phyloP scores from a whole-genome alignment of 371 early-diverging fungal genomes.

The Apophysomyces variabilis region DNA sequence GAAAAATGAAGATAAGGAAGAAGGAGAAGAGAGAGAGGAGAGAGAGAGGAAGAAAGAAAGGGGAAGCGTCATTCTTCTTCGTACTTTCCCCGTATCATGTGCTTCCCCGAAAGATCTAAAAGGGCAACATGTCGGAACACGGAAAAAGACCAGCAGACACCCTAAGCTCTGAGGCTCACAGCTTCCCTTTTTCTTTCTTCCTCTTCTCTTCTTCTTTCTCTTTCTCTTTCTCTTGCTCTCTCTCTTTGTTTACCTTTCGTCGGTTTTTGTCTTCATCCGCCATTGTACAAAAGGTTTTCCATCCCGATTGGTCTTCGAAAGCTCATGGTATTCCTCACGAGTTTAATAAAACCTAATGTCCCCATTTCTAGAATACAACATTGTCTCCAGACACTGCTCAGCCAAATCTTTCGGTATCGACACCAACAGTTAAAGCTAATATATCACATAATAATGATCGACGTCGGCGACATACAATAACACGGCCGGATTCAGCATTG shows the following conservation, averaged over 20 bases:
- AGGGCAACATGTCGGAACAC: conserved; percentile 10
- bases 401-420: not conserved
- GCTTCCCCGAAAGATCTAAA: conserved; percentile 9
- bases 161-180: not conserved
- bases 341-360: not conserved
- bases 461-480: conserved; percentile 42
- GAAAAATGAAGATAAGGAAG: not conserved
- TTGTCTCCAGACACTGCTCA: not conserved
- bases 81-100: conserved; percentile 9
- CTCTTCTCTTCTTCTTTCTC: not conserved
- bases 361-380: not conserved
- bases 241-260: not conserved
- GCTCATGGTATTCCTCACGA: not conserved
- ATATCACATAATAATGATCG: conserved; percentile 10
- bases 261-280: not conserved
- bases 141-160: not conserved
- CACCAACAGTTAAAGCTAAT: conserved; percentile 1
- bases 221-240: not conserved
- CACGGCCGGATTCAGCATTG: conserved; percentile 47
- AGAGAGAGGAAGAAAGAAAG: not conserved
- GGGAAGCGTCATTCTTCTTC: not conserved
- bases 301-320: not conserved
- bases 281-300: not conserved
- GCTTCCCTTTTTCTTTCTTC: not conserved
- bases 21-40: not conserved